Evolutionary conservation across 306 rosid genomes (phyloP), one percentile per base, ranked within the genome.

Genomic region (Carpinus viminea): DNA sequence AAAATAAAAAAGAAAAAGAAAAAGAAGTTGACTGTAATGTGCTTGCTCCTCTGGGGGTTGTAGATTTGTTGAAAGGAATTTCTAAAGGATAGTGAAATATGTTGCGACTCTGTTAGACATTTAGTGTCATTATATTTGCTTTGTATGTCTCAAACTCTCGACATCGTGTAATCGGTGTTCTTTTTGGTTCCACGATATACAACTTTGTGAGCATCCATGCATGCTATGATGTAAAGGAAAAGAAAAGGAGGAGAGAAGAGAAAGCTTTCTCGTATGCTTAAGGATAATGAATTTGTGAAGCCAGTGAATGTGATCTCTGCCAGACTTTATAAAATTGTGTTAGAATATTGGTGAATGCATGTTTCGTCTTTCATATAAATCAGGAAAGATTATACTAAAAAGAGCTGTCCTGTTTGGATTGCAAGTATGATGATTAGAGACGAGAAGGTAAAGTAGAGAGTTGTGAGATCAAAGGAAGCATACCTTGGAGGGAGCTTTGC

Each of bases 51-150:
- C 71, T 53, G 8, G 72, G 55, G 60, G 73, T 50, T 79, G 79
- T 76, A 76, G 81, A 76, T 76, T 60, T 76, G 79, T 80, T 68
- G 60, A 76, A 66, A 72, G 56, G 47, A 76, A 84, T 21, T 48
- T 69, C 10, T 45, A 45, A 51, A 48, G 68, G 68, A 64, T 75
- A 72, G 70, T 65, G 71, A 21, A 56, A 66, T 80, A 17, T 70
- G 70, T 50, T 31, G n/a, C 2, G 28, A 38, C 72, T 38, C 28
- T 68, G 51, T 38, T 68, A 31, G 34, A 31, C 34, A 31, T 31
- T 31, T 31, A 47, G 73, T 75, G 53, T 75, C 28, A 13, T 62
- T 74, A 60, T 64, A 72, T 75, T 52, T 76, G 57, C 53, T 60
- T 70, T 69, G 65, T 31, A 31, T 53, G 80, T 74, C 48, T 74